Base-by-base conservation (phyloP, 768 basidiomycete species). In the Russula abietina region DNA sequence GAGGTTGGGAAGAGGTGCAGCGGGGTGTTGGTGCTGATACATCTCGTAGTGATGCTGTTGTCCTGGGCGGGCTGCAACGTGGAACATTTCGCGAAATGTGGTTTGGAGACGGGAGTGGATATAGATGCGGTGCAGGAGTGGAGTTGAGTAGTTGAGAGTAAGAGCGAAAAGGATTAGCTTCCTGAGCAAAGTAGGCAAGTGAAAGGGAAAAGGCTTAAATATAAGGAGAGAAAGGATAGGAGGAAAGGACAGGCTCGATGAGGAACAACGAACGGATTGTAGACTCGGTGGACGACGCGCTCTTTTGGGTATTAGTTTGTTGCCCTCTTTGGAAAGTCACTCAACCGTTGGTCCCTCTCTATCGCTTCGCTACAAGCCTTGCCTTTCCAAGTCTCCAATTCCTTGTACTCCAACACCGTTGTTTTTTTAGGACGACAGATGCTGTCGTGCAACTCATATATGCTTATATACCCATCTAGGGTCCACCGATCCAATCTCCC, bases 1-100 rank as follows among this genome's bases (percentile, higher is more conserved):
- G 12, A 90, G 78, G 67, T 71, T 75, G 56, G 65, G 77, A 66
- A 68, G 71, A 33, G 65, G 73, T 54, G 71, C 45, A 30, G 64
- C 55, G 12, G 57, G 32, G 24, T 65, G 64, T n/a, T 60, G 66
- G 39, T 60, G 60, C 65, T 68, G 67, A 33, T 57, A 59, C 65
- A 68, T 68, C 6, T 60, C 67, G 65, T 53, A 53, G 52, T 57
- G 43, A 19, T 57, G 60, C 16, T 59, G 61, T 24, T 64, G 62
- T 54, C 55, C 43, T 10, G 65, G 61, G 59, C 67, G 67, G 14
- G 61, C 9, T 2, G 57, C 12, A 36, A 68, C 61, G 49, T 68
- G 67, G 59, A 58, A 68, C 67, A 68, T 68, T n/a, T 24, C 56
- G 43, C 0, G 1, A 16, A 6, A 38, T 38, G 14, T 38, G 22